These are phyloP conservation scores for Phylloporus sp. DNA, from an alignment of 1,284 basidiomycete genomes.

Conservation along the genomic window DNA sequence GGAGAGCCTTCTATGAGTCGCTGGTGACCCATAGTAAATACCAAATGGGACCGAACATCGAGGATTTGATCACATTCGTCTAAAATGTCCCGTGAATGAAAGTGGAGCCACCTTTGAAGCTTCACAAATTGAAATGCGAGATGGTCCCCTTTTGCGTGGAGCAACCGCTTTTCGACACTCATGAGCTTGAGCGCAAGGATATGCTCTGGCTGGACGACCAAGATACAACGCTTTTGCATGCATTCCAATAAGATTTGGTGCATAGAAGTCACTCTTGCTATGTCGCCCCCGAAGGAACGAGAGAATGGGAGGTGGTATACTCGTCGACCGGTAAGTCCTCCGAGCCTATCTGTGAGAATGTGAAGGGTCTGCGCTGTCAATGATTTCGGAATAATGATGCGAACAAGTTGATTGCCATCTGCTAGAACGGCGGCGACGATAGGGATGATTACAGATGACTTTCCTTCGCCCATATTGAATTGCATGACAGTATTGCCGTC, in stretches of 20 bases:
- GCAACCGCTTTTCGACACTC: constrained; percentile 45
- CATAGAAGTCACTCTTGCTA: constrained; percentile 4
- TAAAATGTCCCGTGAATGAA: no score
- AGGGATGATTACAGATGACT: no score
- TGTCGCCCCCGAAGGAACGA: background rate
- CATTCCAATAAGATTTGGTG: constrained; percentile 46
- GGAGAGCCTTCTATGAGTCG: background rate
- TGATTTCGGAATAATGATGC: no score
- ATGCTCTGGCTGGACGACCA: constrained; percentile 61
- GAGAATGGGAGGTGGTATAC: no score
- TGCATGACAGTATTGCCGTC: background rate
- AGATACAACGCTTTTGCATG: constrained; percentile 47
- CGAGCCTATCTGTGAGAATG: no score
- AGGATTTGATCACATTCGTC: background rate
- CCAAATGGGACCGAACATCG: background rate
- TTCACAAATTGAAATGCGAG: background rate
- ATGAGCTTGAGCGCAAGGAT: constrained; percentile 59
- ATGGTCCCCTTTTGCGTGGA: no score
- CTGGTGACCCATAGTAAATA: background rate
- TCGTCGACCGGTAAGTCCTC: no score
- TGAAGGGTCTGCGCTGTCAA: no score
- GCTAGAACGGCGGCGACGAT: no score
- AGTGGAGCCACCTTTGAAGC: background rate
- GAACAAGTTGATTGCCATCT: no score
- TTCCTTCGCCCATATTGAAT: background rate